phyloP scores from a whole-genome alignment of 75 land plant genomes.

The Cupressus sempervirens region DNA sequence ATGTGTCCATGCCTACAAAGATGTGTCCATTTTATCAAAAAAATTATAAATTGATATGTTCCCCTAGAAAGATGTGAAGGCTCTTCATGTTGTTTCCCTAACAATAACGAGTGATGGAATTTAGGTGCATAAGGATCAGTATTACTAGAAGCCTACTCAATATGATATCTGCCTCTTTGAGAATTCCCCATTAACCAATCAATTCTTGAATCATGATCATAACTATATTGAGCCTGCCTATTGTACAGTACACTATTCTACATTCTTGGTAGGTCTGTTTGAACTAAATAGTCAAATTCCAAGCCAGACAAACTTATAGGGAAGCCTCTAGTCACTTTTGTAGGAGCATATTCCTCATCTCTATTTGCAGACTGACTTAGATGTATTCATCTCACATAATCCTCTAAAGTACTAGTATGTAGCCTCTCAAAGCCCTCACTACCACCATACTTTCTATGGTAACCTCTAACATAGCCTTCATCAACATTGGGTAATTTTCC shows the following conservation, averaged over 20 bases:
- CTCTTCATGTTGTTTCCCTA: slow-evolving; percentile 5
- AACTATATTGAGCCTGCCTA: slow-evolving; percentile 1
- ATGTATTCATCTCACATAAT: neutral
- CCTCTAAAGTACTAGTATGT: neutral
- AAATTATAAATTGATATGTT: slow-evolving; percentile 5
- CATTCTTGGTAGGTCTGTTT: neutral
- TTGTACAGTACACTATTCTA: neutral
- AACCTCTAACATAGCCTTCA: no score
- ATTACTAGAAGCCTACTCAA: neutral
- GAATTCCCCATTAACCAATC: slow-evolving; percentile 6
- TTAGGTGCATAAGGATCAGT: neutral
- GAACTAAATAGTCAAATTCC: neutral
- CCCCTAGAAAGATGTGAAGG: neutral
- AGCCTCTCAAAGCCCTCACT: neutral
- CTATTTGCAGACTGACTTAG: neutral
- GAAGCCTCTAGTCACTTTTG: neutral
- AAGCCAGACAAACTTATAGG: neutral
- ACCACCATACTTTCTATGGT: neutral
- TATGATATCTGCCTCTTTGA: no score
- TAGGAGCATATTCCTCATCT: slow-evolving; percentile 1
- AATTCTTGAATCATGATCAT: neutral
- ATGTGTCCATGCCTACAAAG: no score
- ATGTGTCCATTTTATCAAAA: no score
- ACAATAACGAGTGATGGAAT: neutral
- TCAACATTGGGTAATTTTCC: neutral